Conservation (phyloP, 352 stramenopile species). For the Pythium myriotylum region DNA sequence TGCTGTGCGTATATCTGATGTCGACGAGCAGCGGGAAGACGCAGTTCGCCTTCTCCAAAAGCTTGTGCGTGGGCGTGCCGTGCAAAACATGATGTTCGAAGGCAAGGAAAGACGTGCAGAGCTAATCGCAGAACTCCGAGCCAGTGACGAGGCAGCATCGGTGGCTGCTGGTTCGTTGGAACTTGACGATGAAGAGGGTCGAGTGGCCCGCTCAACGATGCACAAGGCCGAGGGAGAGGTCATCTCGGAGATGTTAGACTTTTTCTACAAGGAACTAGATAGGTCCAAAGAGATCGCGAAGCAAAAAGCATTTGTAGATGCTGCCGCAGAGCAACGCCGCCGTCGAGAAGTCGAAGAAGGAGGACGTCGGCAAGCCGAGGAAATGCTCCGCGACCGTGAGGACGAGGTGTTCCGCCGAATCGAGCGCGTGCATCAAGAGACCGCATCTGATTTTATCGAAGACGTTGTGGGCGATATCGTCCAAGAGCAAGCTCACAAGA, state of each 20-base stretch:
- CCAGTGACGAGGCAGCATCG: constrained; percentile 52
- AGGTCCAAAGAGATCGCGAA: constrained; percentile 76
- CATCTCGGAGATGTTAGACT: constrained; percentile 86
- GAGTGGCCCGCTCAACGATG: constrained; percentile 49
- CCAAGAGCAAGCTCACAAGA: constrained; percentile 43
- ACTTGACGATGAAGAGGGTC: constrained; percentile 42
- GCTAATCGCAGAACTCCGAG: constrained; percentile 89
- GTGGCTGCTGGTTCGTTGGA: background rate
- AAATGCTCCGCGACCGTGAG: constrained; percentile 76
- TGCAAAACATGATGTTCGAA: constrained; percentile 95
- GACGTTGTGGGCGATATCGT: constrained; percentile 69
- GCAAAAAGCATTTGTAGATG: constrained; percentile 72
- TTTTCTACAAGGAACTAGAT: constrained; percentile 90
- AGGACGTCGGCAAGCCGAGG: constrained; percentile 85
- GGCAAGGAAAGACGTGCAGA: constrained; percentile 86
- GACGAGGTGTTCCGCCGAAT: constrained; percentile 83
- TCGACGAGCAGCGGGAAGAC: constrained; percentile 57
- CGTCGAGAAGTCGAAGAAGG: constrained; percentile 86
- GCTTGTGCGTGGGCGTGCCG: constrained; percentile 85
- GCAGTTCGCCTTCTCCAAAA: constrained; percentile 88
- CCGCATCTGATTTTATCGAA: constrained; percentile 66
- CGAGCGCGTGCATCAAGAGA: constrained; percentile 81
- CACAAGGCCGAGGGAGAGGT: constrained; percentile 87
- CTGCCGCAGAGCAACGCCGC: constrained; percentile 66
- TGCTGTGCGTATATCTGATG: constrained; percentile 32